Evolutionary conservation across 352 stramenopile species (phyloP).

Genomic region (Globisporangium apiculatum): DNA sequence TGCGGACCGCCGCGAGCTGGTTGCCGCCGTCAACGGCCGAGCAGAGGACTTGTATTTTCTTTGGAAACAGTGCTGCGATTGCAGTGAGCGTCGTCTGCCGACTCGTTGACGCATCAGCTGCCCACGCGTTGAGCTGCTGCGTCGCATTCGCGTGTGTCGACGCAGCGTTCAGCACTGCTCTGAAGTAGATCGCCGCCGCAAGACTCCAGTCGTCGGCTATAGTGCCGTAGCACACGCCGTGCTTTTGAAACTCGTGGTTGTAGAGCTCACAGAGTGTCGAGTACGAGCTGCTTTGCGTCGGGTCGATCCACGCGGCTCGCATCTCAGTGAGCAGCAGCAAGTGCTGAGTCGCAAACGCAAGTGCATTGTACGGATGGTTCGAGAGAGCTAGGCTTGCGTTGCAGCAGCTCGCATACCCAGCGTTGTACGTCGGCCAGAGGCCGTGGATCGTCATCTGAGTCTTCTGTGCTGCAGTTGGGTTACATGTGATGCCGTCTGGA

Average conservation of each 20-base stretch:
- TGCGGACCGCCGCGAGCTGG: slow-evolving; percentile 60
- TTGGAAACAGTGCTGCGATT: slow-evolving; percentile 50
- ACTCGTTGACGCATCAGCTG: slow-evolving; percentile 14
- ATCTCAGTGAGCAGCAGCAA: slow-evolving; percentile 43
- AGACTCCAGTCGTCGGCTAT: slow-evolving; percentile 39
- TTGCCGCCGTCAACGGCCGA: slow-evolving; percentile 43
- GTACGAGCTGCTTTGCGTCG: slow-evolving; percentile 39
- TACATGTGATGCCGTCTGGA: slow-evolving; percentile 40
- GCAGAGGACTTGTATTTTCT: slow-evolving; percentile 62
- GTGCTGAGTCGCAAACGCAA: slow-evolving; percentile 38
- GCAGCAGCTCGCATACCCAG: slow-evolving; percentile 61
- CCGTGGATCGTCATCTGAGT: slow-evolving; percentile 70
- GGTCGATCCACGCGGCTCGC: slow-evolving; percentile 55
- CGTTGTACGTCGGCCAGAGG: slow-evolving; percentile 68
- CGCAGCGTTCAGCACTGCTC: slow-evolving; percentile 45
- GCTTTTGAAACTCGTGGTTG: slow-evolving; percentile 83
- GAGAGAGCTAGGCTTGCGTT: slow-evolving; percentile 40
- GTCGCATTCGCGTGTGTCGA: slow-evolving; percentile 26
- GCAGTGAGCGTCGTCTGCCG: slow-evolving; percentile 26
- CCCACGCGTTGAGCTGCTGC: slow-evolving; percentile 50
- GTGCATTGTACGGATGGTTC: slow-evolving; percentile 52
- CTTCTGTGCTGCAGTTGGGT: slow-evolving; percentile 28
- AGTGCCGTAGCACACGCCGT: slow-evolving; percentile 67
- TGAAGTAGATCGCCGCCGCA: slow-evolving; percentile 57
- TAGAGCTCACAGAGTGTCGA: slow-evolving; percentile 75